Evolutionary conservation across 2,329 filamentous ascomycete genomes (phyloP).

Genomic region (Fusarium sp.): DNA sequence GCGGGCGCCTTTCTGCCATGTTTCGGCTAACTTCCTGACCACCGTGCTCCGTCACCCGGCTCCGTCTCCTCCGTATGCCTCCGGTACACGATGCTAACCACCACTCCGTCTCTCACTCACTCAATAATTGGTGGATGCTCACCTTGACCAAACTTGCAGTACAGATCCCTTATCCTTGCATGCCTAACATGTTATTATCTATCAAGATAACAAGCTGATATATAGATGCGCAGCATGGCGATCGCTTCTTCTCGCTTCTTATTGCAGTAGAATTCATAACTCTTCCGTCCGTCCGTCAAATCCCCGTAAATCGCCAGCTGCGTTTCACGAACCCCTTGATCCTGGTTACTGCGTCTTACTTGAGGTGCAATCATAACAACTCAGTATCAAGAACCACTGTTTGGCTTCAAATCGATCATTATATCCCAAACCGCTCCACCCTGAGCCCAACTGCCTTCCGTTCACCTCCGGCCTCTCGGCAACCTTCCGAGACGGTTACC

Average conservation of each 20-base stretch:
- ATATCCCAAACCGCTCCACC: slow-evolving; percentile 21
- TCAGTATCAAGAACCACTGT: slow-evolving; percentile 14
- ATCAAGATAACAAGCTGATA: slow-evolving; percentile 17
- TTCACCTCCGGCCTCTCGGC: slow-evolving; percentile 49
- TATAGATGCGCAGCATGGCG: slow-evolving; percentile 7
- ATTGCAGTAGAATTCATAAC: slow-evolving; percentile 2
- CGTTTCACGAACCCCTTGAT: slow-evolving; percentile 23
- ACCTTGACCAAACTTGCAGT: slow-evolving; percentile 20
- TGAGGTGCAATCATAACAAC: slow-evolving; percentile 11
- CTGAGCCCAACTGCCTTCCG: slow-evolving; percentile 37
- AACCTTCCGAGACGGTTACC: slow-evolving; percentile 46
- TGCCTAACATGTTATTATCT: slow-evolving; percentile 12
- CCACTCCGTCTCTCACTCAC: neutral
- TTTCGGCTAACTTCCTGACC: slow-evolving; percentile 50
- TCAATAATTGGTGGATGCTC: neutral
- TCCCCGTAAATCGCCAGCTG: slow-evolving; percentile 30
- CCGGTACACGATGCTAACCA: slow-evolving; percentile 33
- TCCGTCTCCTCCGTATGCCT: slow-evolving; percentile 42
- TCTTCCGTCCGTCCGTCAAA: slow-evolving; percentile 20
- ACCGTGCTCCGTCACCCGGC: slow-evolving; percentile 42
- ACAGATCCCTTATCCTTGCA: slow-evolving; percentile 6
- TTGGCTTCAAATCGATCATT: slow-evolving; percentile 23
- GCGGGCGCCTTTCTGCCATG: slow-evolving; percentile 45
- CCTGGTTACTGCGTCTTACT: slow-evolving; percentile 17
- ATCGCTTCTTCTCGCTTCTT: slow-evolving; percentile 28